phyloP scores from a whole-genome alignment of 1,139 yeast species.

The Scheffersomyces stambukii region DNA sequence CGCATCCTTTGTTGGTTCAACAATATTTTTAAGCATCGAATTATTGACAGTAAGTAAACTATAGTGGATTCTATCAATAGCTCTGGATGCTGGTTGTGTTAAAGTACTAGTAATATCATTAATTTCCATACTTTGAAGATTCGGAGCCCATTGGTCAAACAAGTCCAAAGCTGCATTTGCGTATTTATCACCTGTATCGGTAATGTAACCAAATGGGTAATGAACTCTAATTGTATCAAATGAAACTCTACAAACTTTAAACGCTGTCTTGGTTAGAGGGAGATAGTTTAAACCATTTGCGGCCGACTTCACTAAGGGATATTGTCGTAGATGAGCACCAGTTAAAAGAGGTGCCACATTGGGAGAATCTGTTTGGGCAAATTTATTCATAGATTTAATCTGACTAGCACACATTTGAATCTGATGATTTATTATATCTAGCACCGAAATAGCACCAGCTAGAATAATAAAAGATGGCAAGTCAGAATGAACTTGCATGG shows the following conservation, averaged over 20 bases:
- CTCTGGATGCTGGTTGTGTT: slow-evolving; percentile 35
- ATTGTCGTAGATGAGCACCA: slow-evolving; percentile 19
- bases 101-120: slow-evolving; percentile 41
- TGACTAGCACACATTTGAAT: slow-evolving; percentile 8
- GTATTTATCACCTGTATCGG: slow-evolving; percentile 24
- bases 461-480: slow-evolving; percentile 11
- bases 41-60: slow-evolving; percentile 18
- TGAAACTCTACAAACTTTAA: slow-evolving; percentile 13
- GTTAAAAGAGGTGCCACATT: slow-evolving; percentile 7
- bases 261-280: slow-evolving; percentile 17
- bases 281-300: slow-evolving; percentile 14
- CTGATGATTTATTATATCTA: slow-evolving; percentile 10
- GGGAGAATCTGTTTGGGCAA: too few relatives aligned
- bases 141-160: slow-evolving; percentile 34
- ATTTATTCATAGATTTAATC: too few relatives aligned
- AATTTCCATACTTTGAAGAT: slow-evolving; percentile 34
- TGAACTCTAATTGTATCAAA: slow-evolving; percentile 15
- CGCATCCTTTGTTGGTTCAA: slow-evolving; percentile 43
- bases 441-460: slow-evolving; percentile 11
- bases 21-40: slow-evolving; percentile 17
- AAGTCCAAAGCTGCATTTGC: slow-evolving; percentile 29
- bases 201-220: slow-evolving; percentile 23
- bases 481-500: slow-evolving; percentile 10
- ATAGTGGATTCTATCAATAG: slow-evolving; percentile 15
- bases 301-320: slow-evolving; percentile 21